A percentile compares a stretch with the other conserved stretches of the same genome.
These are phyloP conservation scores for Haplosporangium gracile DNA, from an alignment of 192 early-diverging fungal species.

Conservation along the genomic window DNA sequence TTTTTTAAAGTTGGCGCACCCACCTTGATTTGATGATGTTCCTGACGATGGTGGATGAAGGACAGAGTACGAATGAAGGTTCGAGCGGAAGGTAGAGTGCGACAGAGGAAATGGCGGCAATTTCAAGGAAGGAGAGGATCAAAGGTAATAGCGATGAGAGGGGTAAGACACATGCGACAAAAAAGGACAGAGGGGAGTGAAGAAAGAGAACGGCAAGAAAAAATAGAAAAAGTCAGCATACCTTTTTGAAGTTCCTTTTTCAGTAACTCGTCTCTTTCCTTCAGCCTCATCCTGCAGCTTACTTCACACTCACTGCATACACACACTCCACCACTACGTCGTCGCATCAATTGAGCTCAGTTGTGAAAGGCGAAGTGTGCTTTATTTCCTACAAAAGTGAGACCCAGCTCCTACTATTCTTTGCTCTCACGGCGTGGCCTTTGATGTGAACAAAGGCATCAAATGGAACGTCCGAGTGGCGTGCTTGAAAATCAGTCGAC, in stretches of 20 bases:
- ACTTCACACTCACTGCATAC: background rate
- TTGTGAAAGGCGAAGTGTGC: background rate
- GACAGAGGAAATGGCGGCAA: background rate
- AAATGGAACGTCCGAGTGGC: conserved; percentile 35
- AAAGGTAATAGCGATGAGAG: background rate
- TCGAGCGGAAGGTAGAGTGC: background rate
- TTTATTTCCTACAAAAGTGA: no score
- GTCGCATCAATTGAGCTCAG: background rate
- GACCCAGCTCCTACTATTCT: conserved; percentile 6
- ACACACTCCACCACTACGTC: background rate
- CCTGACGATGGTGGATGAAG: background rate
- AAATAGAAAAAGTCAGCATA: conserved; percentile 8
- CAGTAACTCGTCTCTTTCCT: background rate
- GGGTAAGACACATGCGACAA: background rate
- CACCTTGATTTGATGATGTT: conserved; percentile 1
- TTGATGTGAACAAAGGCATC: conserved; percentile 31
- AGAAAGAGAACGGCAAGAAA: background rate
- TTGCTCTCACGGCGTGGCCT: background rate
- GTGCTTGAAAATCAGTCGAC: conserved; percentile 40
- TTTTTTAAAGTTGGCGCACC: background rate
- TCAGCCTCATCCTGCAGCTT: no score
- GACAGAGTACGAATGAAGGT: background rate
- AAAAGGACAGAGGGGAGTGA: background rate
- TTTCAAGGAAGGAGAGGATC: background rate
- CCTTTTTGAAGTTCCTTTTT: background rate